Evolutionary conservation across 139 green algal genomes (phyloP).

Genomic region (Chlamydomonas sphaeroides): DNA sequence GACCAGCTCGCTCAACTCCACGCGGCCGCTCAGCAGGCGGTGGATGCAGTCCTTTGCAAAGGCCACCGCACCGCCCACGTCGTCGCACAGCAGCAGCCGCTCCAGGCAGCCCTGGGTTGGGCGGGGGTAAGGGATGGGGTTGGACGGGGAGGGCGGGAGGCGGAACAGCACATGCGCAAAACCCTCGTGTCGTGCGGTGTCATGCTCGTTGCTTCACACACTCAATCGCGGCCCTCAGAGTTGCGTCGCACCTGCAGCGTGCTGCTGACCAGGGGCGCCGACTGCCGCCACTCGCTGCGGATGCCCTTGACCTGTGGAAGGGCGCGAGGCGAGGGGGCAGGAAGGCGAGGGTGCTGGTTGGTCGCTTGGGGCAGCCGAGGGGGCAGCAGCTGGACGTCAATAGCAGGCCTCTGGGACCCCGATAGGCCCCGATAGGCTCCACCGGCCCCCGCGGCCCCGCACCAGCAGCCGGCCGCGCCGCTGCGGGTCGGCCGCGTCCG

Average conservation of each 20-base stretch:
- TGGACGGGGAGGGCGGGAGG: background rate
- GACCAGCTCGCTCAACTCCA: constrained; percentile 71
- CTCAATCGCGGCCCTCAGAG: too few relatives aligned
- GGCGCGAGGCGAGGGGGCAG: too few relatives aligned
- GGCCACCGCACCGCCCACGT: constrained; percentile 55
- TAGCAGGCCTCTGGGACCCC: too few relatives aligned
- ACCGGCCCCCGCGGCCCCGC: too few relatives aligned
- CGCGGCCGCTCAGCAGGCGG: constrained; percentile 54
- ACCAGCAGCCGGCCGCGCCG: constrained; percentile 25
- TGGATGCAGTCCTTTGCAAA: constrained; percentile 61
- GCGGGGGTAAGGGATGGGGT: background rate
- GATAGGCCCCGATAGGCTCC: too few relatives aligned
- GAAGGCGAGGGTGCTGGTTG: too few relatives aligned
- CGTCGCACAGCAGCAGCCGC: constrained; percentile 72
- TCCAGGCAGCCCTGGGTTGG: constrained; percentile 57
- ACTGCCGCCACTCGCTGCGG: constrained; percentile 75
- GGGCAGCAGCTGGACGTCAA: too few relatives aligned
- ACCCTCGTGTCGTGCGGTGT: too few relatives aligned
- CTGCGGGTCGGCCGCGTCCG: constrained; percentile 42
- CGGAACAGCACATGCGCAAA: too few relatives aligned
- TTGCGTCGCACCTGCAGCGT: constrained; percentile 67
- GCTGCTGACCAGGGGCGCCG: constrained; percentile 69
- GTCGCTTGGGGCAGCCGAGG: too few relatives aligned
- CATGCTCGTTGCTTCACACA: too few relatives aligned
- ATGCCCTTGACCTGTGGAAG: constrained; percentile 80